Evolutionary conservation across 2,329 filamentous ascomycete species (phyloP), one percentile per base, ranked within the genome.

Genomic region (Aspergillus thermomutatus): DNA sequence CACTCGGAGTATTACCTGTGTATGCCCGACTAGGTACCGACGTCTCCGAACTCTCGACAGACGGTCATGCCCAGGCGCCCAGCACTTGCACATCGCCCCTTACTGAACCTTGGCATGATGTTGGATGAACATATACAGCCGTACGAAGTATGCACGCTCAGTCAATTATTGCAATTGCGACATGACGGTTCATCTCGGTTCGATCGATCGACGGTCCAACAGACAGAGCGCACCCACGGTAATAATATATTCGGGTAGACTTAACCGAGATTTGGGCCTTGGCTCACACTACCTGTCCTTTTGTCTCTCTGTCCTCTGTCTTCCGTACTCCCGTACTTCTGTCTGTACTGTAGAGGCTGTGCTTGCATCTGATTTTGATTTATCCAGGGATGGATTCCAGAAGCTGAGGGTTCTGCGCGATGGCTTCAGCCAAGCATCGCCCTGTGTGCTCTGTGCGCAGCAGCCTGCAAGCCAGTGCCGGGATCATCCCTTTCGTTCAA

Each of bases 361-460:
- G 10, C 34, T 10, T 37, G 34, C 10, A 45, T 23, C 41, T 19
- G n/a, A 43, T 14, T 34, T 14, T 37, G 41, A 11, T 7, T 4
- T 45, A 45, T 45, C 41, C 21, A 45, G 41, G n/a, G 41, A 45
- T 45, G 41, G 21, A 45, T 45, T 45, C 41, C 41, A 23, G 19
- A 45, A 45, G 21, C 40, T 21, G n/a, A 11, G 6, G 28, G 28
- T 19, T 11, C 8, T 53, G 26, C 50, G 47, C 50, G 53, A 27
- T 53, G 53, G 49, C 53, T 43, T 45, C 46, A 43, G 50, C 56
- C 50, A 52, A 53, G 46, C 37, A 53, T 55, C 48, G 25, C 43
- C 31, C 47, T 17, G 43, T 46, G 23, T 46, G 43, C 19, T 46
- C 11, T 46, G 43, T 46, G 21, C 43, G 43, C 21, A 37, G 14